Conservation (phyloP, 139 green algal genomes). For the Picochlorum sp. region DNA sequence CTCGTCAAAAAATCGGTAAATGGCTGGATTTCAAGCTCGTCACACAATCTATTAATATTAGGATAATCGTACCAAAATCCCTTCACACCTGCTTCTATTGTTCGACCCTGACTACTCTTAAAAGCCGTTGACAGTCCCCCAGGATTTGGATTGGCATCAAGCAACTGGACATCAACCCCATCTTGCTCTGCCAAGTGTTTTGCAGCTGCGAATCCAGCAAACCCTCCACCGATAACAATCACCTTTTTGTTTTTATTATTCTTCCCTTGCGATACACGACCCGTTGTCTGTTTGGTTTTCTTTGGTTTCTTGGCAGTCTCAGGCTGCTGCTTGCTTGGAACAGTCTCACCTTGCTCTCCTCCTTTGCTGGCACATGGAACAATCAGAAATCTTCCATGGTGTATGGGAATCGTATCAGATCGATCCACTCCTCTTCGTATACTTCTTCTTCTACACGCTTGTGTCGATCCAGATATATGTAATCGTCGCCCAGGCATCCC, state of each 20-base stretch:
- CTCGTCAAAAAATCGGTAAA: conserved; percentile 69
- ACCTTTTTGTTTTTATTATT: conserved; percentile 31
- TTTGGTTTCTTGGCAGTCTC: no score
- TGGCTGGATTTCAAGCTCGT: conserved; percentile 49
- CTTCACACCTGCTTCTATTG: conserved; percentile 86
- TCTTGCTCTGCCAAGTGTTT: conserved; percentile 63
- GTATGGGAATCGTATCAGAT: no score
- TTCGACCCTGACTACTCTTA: conserved; percentile 44
- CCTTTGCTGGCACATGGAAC: no score
- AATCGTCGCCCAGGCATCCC: no score
- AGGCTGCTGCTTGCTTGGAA: no score
- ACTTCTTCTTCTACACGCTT: no score
- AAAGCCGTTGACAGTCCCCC: conserved; percentile 57
- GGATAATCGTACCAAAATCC: conserved; percentile 66
- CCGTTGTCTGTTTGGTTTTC: not conserved
- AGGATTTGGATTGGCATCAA: conserved; percentile 67
- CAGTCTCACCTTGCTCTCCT: no score
- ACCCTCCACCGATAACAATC: conserved; percentile 49
- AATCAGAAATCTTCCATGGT: no score
- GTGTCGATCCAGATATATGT: no score
- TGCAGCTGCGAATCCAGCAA: conserved; percentile 70
- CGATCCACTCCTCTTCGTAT: no score
- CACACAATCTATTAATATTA: conserved; percentile 66
- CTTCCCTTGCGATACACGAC: not conserved
- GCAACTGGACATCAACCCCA: conserved; percentile 64